Evolutionary conservation across 306 rosid species (phyloP).

Genomic region (Cucumis sativus): Cucumber_9930_V3 NC_026660.2:22565001-22565500

Average conservation of each 20-base stretch:
- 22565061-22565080: not conserved
- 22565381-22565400: no score
- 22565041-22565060: not conserved
- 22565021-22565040: conserved; percentile 25
- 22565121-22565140: not conserved
- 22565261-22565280: not conserved
- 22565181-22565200: not conserved
- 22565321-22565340: no score
- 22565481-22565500: no score
- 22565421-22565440: no score
- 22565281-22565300: not conserved
- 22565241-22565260: not conserved
- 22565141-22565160: not conserved
- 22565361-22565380: no score
- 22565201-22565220: not conserved
- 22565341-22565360: no score
- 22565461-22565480: no score
- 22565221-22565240: not conserved
- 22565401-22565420: no score
- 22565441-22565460: no score
- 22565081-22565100: no score
- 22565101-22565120: not conserved
- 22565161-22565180: not conserved
- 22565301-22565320: not conserved
- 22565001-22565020: conserved; percentile 19